Conservation (phyloP, 192 early-diverging fungal genomes). For the Backusella parvicylindrica region DNA sequence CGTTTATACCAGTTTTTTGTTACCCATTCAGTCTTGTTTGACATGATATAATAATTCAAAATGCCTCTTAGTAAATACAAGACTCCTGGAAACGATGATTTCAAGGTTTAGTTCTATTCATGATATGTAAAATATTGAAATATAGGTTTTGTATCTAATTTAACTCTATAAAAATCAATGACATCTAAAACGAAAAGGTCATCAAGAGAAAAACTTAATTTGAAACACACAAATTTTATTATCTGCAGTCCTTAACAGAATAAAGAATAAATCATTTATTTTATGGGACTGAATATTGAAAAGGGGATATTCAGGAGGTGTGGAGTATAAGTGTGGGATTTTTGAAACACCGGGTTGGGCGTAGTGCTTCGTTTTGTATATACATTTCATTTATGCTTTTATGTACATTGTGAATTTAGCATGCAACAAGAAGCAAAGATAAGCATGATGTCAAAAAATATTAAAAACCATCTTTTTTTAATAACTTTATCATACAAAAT, state of each 20-base stretch:
- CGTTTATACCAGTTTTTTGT: not conserved
- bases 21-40: not conserved
- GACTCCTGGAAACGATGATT: not conserved
- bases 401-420: not conserved
- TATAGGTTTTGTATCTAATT: not conserved
- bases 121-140: not conserved
- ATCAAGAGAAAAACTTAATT: not conserved
- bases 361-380: not conserved
- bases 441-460: not conserved
- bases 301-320: not conserved
- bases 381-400: not conserved
- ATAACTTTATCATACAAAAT: not conserved
- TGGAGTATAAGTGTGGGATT: not conserved
- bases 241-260: not conserved
- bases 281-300: not conserved
- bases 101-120: not conserved
- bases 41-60: not conserved
- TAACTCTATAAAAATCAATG: not conserved
- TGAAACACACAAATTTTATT: not conserved
- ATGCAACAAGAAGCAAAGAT: not conserved
- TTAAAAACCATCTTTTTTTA: not conserved
- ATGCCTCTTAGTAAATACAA: not conserved
- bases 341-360: conserved; percentile 4
- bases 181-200: not conserved
- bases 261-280: not conserved